Base-by-base conservation (phyloP, 177 flowering plant species). In the Tripterygium wilfordii region DNA sequence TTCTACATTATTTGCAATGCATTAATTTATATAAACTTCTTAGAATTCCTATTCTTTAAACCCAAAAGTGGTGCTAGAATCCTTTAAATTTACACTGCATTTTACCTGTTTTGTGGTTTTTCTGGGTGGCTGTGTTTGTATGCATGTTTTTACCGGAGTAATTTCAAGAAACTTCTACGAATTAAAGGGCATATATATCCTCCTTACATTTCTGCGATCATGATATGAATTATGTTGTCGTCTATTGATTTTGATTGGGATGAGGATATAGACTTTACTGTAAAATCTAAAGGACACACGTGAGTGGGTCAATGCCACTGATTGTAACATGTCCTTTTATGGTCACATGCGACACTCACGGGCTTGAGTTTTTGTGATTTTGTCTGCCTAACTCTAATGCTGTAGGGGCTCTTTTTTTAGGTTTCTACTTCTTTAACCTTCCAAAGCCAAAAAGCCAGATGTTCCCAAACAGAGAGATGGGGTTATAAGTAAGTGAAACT, bases 321-420 rank as follows among this genome's bases (percentile, higher is more conserved):
- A 83, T 68, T 68, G 69, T 51, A 80, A 78, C 87, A 76, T n/a
- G 73, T 70, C 70, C 84, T 42, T 66, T 57, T 49, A 40, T 33
- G 61, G 56, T 86, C 88, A 83, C 95, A 82, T 85, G 89, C 87
- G 70, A 38, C 57, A 51, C 64, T 82, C 94, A 82, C 88, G 84
- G 86, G 81, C 61, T 50, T 23, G 16, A 30, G 38, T 54, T 67
- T 51, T 55, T 68, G 53, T 72, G 54, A 45, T 42, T 62, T 68
- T 69, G 70, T 75, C 78, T 64, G 70, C 78, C 60, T 48, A 59
- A 62, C 43, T 63, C 56, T 36, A 67, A 53, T 27, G 43, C 22
- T 1, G 17, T 27, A 4, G 15, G 3, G 18, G 19, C 1, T 24
- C 22, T 7, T 1, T 8, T 18, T 14, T n/a, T 6, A 16, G 14